A percentile compares a stretch with the other conserved stretches of the same genome.
These are phyloP conservation scores for Gracilariopsis chorda DNA, from an alignment of 23 red algal genomes.

Conservation along the genomic window DNA sequence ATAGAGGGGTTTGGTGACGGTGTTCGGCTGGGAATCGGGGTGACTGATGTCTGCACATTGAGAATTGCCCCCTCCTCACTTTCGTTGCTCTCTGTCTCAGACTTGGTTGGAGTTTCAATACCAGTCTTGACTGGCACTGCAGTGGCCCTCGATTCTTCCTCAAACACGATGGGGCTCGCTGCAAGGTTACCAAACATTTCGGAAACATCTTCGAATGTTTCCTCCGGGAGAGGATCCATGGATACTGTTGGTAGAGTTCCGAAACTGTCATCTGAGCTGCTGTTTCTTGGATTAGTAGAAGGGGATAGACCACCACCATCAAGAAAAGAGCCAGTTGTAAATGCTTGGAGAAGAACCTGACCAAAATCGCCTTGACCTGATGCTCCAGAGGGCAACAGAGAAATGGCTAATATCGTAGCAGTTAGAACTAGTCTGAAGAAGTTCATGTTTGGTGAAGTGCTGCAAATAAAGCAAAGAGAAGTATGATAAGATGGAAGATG, in stretches of 20 bases:
- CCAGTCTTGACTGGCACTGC: background rate
- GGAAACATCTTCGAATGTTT: background rate
- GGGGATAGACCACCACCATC: background rate
- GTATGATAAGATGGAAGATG: no score
- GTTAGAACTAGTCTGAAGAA: no score
- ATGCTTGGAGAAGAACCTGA: constrained; percentile 21
- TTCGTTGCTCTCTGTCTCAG: no score
- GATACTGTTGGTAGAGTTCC: background rate
- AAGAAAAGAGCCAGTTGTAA: constrained; percentile 5
- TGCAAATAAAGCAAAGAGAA: no score
- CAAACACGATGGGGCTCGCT: no score
- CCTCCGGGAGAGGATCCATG: background rate
- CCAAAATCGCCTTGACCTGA: constrained; percentile 29
- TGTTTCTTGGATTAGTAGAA: background rate
- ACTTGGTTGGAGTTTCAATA: background rate
- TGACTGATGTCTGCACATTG: background rate
- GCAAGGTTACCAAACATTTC: background rate
- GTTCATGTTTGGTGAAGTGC: no score
- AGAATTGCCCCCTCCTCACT: background rate
- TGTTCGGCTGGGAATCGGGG: background rate
- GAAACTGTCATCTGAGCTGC: background rate
- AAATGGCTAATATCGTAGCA: no score
- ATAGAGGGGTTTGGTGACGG: background rate
- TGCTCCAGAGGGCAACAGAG: background rate
- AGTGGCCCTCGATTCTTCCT: background rate